A percentile compares a stretch with the other conserved stretches of the same genome.
These are phyloP conservation scores for Adansonia madagascariensis DNA, from an alignment of 441 rosid species.

Conservation along the genomic window DNA sequence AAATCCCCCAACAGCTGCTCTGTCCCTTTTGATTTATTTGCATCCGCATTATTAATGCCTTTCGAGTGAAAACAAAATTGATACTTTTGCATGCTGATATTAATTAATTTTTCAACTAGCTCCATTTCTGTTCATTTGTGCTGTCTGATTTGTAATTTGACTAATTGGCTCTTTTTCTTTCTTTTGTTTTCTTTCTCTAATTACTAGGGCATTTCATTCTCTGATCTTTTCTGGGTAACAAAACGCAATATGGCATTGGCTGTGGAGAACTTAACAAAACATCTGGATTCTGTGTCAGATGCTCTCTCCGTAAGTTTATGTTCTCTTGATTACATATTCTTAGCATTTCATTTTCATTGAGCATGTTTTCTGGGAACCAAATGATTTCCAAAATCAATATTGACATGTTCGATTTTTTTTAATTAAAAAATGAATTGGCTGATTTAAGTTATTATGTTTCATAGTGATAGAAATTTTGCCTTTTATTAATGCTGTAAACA, in stretches of 20 bases:
- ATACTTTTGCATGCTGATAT: not conserved
- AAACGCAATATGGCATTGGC: constrained; percentile 75
- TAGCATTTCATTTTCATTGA: not conserved
- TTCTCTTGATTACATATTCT: constrained; percentile 24
- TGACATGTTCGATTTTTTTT: not conserved
- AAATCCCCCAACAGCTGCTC: not conserved
- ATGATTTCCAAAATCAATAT: not conserved
- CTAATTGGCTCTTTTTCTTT: constrained; percentile 17
- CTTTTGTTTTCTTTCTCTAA: constrained; percentile 1
- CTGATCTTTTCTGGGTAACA: constrained; percentile 87
- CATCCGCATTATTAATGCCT: not conserved
- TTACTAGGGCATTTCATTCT: constrained; percentile 72
- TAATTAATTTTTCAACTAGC: not conserved
- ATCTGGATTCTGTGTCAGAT: constrained; percentile 77
- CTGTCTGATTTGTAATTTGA: constrained; percentile 10
- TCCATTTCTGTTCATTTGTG: constrained; percentile 3
- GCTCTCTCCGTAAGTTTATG: constrained; percentile 67
- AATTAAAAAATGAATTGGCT: not conserved
- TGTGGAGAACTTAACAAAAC: constrained; percentile 74
- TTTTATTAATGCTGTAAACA: not conserved
- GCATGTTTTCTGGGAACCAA: not conserved
- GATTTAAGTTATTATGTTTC: not conserved
- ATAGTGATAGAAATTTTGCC: not conserved
- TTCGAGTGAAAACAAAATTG: not conserved
- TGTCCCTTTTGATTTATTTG: not conserved